Evolutionary conservation across 805 yeast genomes (phyloP), one percentile per base, ranked within the genome.

Genomic region (Cyberlindnera mycetangii): DNA sequence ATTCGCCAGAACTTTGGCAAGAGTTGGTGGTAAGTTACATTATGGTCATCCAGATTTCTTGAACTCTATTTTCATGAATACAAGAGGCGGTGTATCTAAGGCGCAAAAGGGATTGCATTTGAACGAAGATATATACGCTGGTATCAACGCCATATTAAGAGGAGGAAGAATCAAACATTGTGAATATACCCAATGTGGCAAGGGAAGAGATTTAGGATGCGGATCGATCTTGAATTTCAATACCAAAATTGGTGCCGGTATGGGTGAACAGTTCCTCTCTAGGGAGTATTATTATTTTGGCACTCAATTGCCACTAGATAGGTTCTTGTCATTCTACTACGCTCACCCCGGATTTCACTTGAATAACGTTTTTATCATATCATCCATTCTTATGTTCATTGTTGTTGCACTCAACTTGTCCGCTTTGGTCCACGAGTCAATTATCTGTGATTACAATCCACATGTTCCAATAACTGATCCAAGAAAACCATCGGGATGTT

Each of bases 291-390:
- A 78, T 62, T 85, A 85, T 59, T 70, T 86, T 50, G 85, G 90
- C 1, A 81, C 89, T 3, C 88, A 83, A 50, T 67, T 86, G 30
- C 89, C 92, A 2, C 66, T 85, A 49, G 93, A 86, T 58, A 71
- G 93, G 55, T 85, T 86, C 67, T 66, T 85, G 47, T 81, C 92
- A 0, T 85, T 86, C 62, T 86, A 81, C 64, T 86, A 83, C 61
- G 95, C 92, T 2, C 95, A 86, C 57, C 89, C 93, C 1, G 95
- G 95, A 17, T 86, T 86, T 68, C 95, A 86, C 60, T 68, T 85
- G 61, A 86, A 86, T 61, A 85, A 86, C 61, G 79, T 83, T 44
- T 81, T 84, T 55, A 85, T 86, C 60, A 75, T 83, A 50, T 65
- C 83, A 22, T 84, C 93, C 1, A 71, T 85, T 42, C 75, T 83